Percentiles rank a stretch among this genome's conserved stretches.
phyloP scores from a whole-genome alignment of 176 grass and related monocot species.

The Carex pumila region DNA sequence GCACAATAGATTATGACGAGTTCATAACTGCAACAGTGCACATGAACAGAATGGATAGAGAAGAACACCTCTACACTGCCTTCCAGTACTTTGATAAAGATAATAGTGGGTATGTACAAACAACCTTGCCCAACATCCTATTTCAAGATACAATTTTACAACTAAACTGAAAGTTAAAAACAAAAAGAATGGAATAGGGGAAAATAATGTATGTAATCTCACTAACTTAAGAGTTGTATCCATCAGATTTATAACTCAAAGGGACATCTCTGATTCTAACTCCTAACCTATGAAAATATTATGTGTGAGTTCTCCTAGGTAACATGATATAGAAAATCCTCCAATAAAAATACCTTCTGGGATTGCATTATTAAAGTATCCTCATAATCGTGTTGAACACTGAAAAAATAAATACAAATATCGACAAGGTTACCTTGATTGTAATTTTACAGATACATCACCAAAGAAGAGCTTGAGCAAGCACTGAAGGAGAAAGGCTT shows the following conservation, averaged over 20 bases:
- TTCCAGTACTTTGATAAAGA: conserved; percentile 81
- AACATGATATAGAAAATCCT: neutral
- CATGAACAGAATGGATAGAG: conserved; percentile 69
- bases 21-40: conserved; percentile 73
- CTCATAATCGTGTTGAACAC: neutral
- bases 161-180: neutral
- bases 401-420: neutral
- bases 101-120: conserved; percentile 50
- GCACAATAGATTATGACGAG: conserved; percentile 64
- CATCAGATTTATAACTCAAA: neutral
- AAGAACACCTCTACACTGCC: conserved; percentile 71
- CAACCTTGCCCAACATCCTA: neutral
- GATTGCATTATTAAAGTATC: neutral
- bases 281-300: neutral
- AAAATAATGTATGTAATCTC: neutral
- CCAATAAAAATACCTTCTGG: neutral
- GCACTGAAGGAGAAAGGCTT: conserved; percentile 59
- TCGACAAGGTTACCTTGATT: neutral
- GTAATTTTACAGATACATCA: conserved; percentile 42
- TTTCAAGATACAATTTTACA: neutral
- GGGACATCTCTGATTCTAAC: neutral
- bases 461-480: conserved; percentile 68
- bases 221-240: neutral
- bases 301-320: neutral
- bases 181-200: neutral